Percentiles rank a stretch among this genome's conserved stretches.
Evolutionary conservation across 2,329 filamentous ascomycete genomes (phyloP).

Genomic region (Cladosporium sp.): DNA sequence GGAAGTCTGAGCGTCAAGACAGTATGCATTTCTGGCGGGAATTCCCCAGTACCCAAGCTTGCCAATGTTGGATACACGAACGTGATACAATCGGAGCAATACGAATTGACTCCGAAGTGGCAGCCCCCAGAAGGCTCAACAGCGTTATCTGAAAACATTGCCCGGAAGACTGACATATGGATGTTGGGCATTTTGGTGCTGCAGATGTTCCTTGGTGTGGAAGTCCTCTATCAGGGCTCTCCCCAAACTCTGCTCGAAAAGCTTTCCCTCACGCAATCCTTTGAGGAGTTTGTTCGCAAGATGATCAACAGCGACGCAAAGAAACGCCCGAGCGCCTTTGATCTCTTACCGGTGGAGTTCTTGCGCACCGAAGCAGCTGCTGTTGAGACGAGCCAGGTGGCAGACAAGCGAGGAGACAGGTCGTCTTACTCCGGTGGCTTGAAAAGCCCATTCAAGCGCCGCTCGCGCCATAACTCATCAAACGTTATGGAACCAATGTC

Average conservation of each 20-base stretch:
- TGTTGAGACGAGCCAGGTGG: background rate
- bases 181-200: slow-evolving; percentile 86
- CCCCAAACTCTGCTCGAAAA: slow-evolving; percentile 69
- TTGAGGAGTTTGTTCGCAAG: slow-evolving; percentile 74
- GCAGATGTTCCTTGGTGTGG: slow-evolving; percentile 88
- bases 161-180: slow-evolving; percentile 85
- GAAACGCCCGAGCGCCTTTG: slow-evolving; percentile 78
- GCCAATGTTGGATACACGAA: slow-evolving; percentile 63
- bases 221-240: slow-evolving; percentile 71
- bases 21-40: slow-evolving; percentile 18
- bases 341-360: slow-evolving; percentile 56
- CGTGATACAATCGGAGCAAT: slow-evolving; percentile 7
- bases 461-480: slow-evolving; percentile 30
- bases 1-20: slow-evolving; percentile 23
- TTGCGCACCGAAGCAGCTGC: slow-evolving; percentile 45
- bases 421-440: slow-evolving; percentile 21
- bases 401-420: background rate
- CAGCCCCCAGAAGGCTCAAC: slow-evolving; percentile 17
- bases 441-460: slow-evolving; percentile 22
- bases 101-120: slow-evolving; percentile 21
- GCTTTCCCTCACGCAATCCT: slow-evolving; percentile 64
- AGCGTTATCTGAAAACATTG: slow-evolving; percentile 33
- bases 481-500: slow-evolving; percentile 43
- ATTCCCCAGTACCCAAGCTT: slow-evolving; percentile 49
- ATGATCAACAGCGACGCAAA: slow-evolving; percentile 82